phyloP scores from a whole-genome alignment of 169 alveolate genomes.

The Plasmodium relictum region DNA sequence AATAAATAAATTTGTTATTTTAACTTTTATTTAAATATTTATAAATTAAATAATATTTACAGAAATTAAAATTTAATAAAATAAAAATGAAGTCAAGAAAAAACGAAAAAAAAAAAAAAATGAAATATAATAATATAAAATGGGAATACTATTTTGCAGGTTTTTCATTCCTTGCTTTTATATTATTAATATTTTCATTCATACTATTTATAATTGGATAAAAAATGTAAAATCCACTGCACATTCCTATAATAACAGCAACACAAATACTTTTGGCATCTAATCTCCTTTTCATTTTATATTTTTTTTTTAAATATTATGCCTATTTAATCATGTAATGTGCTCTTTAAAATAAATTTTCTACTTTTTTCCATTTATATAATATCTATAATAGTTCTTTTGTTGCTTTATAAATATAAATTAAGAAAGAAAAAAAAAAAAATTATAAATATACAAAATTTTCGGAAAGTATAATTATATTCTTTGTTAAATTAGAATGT shows the following conservation, averaged over 20 bases:
- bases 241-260: conserved; percentile 60
- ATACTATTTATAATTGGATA: conserved; percentile 53
- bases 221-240: conserved; percentile 68
- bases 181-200: conserved; percentile 53
- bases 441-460: background rate
- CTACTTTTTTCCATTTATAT: background rate
- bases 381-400: no score
- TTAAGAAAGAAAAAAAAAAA: background rate
- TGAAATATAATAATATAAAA: no score
- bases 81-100: no score
- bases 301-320: background rate
- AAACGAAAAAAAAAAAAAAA: no score
- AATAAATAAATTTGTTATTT: no score
- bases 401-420: background rate
- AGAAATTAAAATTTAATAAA: no score
- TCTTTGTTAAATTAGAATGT: no score
- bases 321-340: background rate
- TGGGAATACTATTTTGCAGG: no score
- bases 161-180: conserved; percentile 17
- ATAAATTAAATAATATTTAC: no score
- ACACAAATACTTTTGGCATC: conserved; percentile 67
- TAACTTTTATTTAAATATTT: no score
- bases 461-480: no score
- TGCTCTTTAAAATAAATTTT: background rate
- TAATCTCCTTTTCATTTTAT: conserved; percentile 54